Evolutionary conservation across 768 basidiomycete genomes (phyloP).

Genomic region (Mycena rebaudengoi): DNA sequence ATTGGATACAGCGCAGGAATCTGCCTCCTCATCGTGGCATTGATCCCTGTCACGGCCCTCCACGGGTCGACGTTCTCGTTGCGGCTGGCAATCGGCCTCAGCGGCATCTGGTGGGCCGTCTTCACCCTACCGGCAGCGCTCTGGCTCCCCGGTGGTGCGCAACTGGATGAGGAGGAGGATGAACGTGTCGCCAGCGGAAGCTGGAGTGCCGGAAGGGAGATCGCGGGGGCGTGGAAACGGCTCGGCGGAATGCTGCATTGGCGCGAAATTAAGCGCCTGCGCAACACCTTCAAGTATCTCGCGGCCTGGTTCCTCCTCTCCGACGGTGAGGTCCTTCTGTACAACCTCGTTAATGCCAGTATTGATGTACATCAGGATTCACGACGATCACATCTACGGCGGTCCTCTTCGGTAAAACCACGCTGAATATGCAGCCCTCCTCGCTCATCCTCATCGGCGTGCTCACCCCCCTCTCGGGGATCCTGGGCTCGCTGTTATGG

Average conservation of each 20-base stretch:
- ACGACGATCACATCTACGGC: constrained; percentile 94
- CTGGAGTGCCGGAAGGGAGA: constrained; percentile 48
- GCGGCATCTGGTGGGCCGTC: constrained; percentile 88
- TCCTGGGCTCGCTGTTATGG: constrained; percentile 85
- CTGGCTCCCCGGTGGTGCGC: constrained; percentile 65
- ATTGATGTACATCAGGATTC: constrained; percentile 62
- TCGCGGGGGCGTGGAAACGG: constrained; percentile 76
- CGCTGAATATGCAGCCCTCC: constrained; percentile 80
- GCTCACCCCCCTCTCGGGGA: constrained; percentile 80
- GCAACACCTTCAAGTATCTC: constrained; percentile 89
- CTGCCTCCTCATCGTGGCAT: constrained; percentile 70
- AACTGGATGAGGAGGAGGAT: constrained; percentile 2
- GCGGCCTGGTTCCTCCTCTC: constrained; percentile 95
- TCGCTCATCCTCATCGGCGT: constrained; percentile 83
- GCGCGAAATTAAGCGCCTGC: constrained; percentile 75
- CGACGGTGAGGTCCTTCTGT: constrained; percentile 67
- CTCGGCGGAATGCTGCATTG: constrained; percentile 79
- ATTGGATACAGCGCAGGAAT: constrained; percentile 90
- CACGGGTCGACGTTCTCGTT: constrained; percentile 81
- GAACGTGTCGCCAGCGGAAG: constrained; percentile 28
- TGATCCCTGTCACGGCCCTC: constrained; percentile 80
- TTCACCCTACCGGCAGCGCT: constrained; percentile 82
- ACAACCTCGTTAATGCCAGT: background rate
- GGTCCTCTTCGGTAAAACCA: constrained; percentile 91
- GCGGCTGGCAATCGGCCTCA: constrained; percentile 83